Percentiles rank a stretch among this genome's conserved stretches.
Conservation (phyloP, 2,329 filamentous ascomycete species). For the Botryotinia calthae region DNA sequence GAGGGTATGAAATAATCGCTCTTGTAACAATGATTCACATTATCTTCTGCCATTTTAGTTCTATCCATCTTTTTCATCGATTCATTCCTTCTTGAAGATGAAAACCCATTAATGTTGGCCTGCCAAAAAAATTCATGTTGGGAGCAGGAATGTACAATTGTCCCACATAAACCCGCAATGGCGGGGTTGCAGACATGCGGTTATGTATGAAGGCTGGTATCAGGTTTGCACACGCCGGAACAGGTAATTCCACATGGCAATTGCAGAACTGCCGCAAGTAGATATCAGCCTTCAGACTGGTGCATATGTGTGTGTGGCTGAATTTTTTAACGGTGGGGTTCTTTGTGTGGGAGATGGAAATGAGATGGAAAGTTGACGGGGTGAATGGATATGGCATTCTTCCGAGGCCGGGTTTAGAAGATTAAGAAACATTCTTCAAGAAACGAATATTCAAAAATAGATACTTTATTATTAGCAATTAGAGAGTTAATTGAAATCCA, state of each 20-base stretch:
- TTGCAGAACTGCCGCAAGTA: neutral
- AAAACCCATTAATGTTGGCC: neutral
- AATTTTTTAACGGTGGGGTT: neutral
- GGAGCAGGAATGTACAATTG: neutral
- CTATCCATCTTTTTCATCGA: neutral
- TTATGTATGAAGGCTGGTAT: neutral
- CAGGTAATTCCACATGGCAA: neutral
- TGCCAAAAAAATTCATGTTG: no score
- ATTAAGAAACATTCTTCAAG: neutral
- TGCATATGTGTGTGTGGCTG: neutral
- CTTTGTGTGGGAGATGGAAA: neutral
- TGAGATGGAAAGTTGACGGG: neutral
- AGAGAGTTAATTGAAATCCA: neutral
- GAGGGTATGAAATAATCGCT: neutral
- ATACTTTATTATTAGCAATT: neutral
- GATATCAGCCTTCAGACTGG: neutral
- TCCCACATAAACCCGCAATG: neutral
- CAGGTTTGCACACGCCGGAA: neutral
- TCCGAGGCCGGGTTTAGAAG: neutral
- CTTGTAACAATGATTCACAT: neutral
- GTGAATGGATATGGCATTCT: neutral
- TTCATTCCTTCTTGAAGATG: neutral
- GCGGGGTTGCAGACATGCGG: neutral
- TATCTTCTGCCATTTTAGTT: neutral
- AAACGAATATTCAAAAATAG: neutral